Percentiles rank a stretch among this genome's conserved stretches.
phyloP scores from a whole-genome alignment of 345 rosid genomes.

The Dipteronia dyeriana region DNA sequence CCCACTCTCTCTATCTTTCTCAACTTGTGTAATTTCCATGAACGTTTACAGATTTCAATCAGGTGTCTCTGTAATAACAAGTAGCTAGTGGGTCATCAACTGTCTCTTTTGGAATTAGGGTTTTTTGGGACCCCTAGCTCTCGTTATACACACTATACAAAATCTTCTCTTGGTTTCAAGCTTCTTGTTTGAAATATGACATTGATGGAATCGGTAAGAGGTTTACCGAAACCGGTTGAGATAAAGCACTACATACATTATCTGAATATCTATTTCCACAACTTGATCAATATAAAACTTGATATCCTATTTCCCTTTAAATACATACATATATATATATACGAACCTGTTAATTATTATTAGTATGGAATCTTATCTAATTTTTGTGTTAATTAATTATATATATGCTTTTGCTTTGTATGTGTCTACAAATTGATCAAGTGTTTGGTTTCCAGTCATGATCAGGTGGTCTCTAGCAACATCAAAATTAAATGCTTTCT shows the following conservation, averaged over 20 bases:
- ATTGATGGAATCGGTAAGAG: no score
- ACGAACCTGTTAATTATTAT: no score
- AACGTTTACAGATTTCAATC: conserved; percentile 35
- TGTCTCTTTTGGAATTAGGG: conserved; percentile 30
- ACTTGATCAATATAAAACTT: no score
- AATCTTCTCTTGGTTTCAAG: no score
- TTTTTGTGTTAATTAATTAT: background rate
- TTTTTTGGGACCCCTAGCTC: conserved; percentile 19
- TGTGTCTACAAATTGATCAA: background rate
- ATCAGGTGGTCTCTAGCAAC: conserved; percentile 8
- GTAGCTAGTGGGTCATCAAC: conserved; percentile 43
- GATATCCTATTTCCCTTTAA: no score
- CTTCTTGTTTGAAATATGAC: no score
- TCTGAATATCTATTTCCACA: no score
- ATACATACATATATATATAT: no score
- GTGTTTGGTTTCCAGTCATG: conserved; percentile 13
- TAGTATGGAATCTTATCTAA: background rate
- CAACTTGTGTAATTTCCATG: conserved; percentile 41
- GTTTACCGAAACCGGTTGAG: no score
- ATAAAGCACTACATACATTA: no score
- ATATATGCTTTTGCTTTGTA: conserved; percentile 20
- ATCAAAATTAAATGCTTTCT: conserved; percentile 7
- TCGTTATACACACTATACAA: no score
- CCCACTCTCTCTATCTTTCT: conserved; percentile 22
- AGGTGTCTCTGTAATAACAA: conserved; percentile 16